Evolutionary conservation across 148 eudicot genomes (phyloP), one percentile per base, ranked within the genome.

Genomic region (Vaccinium macrocarpon): DNA sequence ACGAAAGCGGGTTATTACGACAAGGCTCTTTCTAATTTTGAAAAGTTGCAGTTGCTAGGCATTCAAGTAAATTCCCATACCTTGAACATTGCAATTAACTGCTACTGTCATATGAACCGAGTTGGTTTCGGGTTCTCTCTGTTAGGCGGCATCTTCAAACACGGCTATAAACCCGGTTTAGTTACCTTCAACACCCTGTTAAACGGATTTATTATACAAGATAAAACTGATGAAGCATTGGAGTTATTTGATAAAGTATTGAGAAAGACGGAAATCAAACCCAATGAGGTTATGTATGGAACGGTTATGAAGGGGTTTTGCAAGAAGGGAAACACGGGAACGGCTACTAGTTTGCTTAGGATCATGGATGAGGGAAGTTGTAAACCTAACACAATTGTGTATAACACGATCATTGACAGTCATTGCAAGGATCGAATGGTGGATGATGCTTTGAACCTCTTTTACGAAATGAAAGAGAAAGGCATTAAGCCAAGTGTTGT

Each of bases 291-390:
- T 62, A 82, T 61, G 13, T 82, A 56, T 38, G 78, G 79, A 10
- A 82, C 85, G 0, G n/a, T 82, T 25, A 15, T 86, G 11, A 78
- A 86, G 19, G 88, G 85, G 21, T 38, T 86, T n/a, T 86, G 85
- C 70, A 82, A 53, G 56, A 38, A 10, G 8, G 85, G 87, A 11
- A 51, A 86, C 13, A n/a, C 68, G 15, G 29, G 25, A 9, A 8
- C 25, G 7, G 87, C 84, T 12, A 11, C 66, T 32, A 27, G 2
- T 12, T 70, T 82, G 59, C 71, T 76, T 42, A 52, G 62, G 46
- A 42, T 46, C 2, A 82, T 72, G 68, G 71, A 71, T 4, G 78
- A 19, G 25, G 64, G n/a, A 27, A 52, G 78, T 18, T 68, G 15
- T 25, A 16, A 73, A 25, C 79, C 79, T 29, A 21, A 38, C 56